These are phyloP conservation scores for Zostera marina DNA, from an alignment of 116 monocot genomes.

Conservation along the genomic window DNA sequence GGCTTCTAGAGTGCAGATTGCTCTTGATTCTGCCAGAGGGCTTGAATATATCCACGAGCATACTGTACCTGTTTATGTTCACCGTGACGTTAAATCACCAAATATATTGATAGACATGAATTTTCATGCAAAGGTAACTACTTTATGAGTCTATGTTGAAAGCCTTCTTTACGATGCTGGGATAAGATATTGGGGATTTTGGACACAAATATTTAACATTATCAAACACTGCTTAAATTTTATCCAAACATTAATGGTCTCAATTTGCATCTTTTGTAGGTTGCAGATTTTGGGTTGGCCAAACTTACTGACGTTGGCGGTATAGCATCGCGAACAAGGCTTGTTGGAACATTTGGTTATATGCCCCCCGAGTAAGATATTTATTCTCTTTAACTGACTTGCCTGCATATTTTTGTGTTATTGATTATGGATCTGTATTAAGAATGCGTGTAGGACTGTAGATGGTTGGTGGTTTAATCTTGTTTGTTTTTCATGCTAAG, in stretches of 20 bases:
- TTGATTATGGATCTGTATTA: neutral
- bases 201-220: no score
- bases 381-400: neutral
- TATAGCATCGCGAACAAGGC: constrained; percentile 24
- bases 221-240: no score
- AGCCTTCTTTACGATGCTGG: no score
- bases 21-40: constrained; percentile 74
- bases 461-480: neutral
- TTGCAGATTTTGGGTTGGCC: constrained; percentile 90
- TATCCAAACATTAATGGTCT: no score
- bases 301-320: constrained; percentile 51
- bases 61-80: constrained; percentile 59
- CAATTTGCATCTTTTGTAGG: constrained; percentile 14
- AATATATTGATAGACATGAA: constrained; percentile 74
- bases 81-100: constrained; percentile 80
- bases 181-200: no score
- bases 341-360: constrained; percentile 84
- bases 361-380: constrained; percentile 78
- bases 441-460: no score
- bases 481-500: neutral
- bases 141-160: neutral
- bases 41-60: constrained; percentile 86
- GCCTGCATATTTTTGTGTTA: neutral
- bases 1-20: constrained; percentile 66
- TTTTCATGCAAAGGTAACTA: constrained; percentile 49